These are phyloP conservation scores for Tetradesmus obliquus DNA, from an alignment of 139 green algal species.

Conservation along the genomic window DNA sequence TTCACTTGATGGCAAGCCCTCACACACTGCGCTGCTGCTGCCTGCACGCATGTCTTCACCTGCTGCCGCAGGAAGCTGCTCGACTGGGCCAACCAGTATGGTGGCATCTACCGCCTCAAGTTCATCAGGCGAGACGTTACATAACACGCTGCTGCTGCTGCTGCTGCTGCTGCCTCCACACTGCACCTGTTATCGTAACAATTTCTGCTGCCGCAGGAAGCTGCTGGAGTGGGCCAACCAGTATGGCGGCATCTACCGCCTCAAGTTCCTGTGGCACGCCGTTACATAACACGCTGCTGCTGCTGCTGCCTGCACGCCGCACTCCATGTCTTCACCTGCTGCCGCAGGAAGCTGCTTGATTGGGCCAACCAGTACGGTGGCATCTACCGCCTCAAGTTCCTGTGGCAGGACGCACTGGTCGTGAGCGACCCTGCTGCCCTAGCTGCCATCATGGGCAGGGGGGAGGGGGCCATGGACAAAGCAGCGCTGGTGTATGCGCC, in stretches of 20 bases:
- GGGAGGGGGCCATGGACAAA: conserved; percentile 62
- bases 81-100: conserved; percentile 60
- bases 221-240: conserved; percentile 59
- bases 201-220: too few relatives aligned
- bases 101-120: conserved; percentile 53
- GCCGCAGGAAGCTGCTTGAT: conserved; percentile 39
- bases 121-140: conserved; percentile 53
- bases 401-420: conserved; percentile 55
- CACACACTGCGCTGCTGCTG: background rate
- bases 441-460: conserved; percentile 58
- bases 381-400: conserved; percentile 51
- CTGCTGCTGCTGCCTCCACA: too few relatives aligned
- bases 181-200: too few relatives aligned
- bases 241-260: conserved; percentile 59
- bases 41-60: background rate
- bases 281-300: background rate
- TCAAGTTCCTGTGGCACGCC: conserved; percentile 7
- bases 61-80: conserved; percentile 38
- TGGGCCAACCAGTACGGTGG: conserved; percentile 66
- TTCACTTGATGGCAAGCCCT: too few relatives aligned
- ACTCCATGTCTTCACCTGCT: too few relatives aligned
- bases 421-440: conserved; percentile 58
- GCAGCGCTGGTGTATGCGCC: conserved; percentile 42
- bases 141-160: too few relatives aligned
- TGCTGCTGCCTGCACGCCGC: background rate